A percentile compares a stretch with the other conserved stretches of the same genome.
These are phyloP conservation scores for Pichia sp. DNA, from an alignment of 1,139 yeast genomes.

Conservation along the genomic window DNA sequence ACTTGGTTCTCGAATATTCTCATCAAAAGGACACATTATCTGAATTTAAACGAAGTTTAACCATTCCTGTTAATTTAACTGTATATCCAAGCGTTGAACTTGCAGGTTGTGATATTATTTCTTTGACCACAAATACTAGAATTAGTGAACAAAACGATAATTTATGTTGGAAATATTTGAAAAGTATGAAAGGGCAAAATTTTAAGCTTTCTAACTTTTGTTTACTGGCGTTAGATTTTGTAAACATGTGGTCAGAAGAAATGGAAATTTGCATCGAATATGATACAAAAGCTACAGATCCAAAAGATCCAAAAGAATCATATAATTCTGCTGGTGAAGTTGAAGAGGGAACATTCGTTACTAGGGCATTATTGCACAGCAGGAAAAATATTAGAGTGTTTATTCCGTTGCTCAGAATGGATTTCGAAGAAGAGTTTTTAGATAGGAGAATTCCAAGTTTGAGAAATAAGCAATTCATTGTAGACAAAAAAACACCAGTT, in stretches of 20 bases:
- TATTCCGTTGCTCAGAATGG: constrained; percentile 59
- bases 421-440: constrained; percentile 39
- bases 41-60: constrained; percentile 46
- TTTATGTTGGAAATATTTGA: constrained; percentile 29
- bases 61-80: constrained; percentile 60
- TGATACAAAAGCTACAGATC: constrained; percentile 13
- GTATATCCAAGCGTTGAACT: constrained; percentile 69
- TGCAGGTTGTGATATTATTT: constrained; percentile 67
- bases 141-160: constrained; percentile 25
- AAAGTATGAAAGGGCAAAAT: constrained; percentile 21
- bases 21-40: constrained; percentile 30
- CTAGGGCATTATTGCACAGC: constrained; percentile 28
- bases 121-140: constrained; percentile 33
- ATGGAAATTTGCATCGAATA: constrained; percentile 23
- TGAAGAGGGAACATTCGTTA: constrained; percentile 14
- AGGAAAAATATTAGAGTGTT: constrained; percentile 48
- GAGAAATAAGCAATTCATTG: constrained; percentile 64
- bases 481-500: constrained; percentile 51
- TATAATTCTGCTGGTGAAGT: too few relatives aligned
- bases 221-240: constrained; percentile 57
- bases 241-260: constrained; percentile 61
- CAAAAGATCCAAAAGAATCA: too few relatives aligned
- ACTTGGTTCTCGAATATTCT: constrained; percentile 64
- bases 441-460: constrained; percentile 65
- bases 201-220: constrained; percentile 48